Evolutionary conservation across 2,329 filamentous ascomycete species (phyloP), one percentile per base, ranked within the genome.

Genomic region (Orbilia brochopaga): DNA sequence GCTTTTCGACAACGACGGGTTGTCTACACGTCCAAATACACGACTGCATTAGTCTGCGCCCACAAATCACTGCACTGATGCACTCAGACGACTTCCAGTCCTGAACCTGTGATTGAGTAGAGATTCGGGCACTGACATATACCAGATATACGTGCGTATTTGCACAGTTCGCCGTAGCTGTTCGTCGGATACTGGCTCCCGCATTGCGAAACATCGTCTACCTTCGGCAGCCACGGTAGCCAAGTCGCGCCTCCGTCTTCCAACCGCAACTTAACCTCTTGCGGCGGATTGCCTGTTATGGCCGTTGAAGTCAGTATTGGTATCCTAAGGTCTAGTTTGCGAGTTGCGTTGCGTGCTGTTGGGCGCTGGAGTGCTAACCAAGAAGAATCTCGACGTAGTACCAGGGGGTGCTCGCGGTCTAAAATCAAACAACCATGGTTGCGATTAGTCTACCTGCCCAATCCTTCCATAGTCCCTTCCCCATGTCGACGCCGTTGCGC

Each of bases 341-440:
- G 44, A n/a, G n/a, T 52, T 62, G 54, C 48, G 54, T 66, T 66
- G 54, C 11, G 15, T 44, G 48, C 27, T 62, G 58, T 30, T 55
- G 21, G 32, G 23, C 55, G 3, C 21, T 19, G 30, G 13, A 19
- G 13, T 19, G 35, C 64, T 58, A 61, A 69, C 64, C 64, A 52
- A 62, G n/a, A 57, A 37, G 57, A 24, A 69, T 57, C 23, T 69
- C 56, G 64, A 69, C 64, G 51, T 62, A 69, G 57, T 69, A 69
- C 64, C 64, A 69, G 27, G 64, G 64, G 48, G 64, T 61, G 27
- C 21, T 52, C 21, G 64, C 46, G 13, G 50, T 55, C 64, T 69
- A 62, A 40, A 62, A 10, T 11, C 40, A 19, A n/a, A 11, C 24
- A 40, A 27, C 40, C 44, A 51, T 37, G 42, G 42, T 52, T 24